phyloP scores from a whole-genome alignment of 345 rosid species.

The Arabidopsis suecica region DNA sequence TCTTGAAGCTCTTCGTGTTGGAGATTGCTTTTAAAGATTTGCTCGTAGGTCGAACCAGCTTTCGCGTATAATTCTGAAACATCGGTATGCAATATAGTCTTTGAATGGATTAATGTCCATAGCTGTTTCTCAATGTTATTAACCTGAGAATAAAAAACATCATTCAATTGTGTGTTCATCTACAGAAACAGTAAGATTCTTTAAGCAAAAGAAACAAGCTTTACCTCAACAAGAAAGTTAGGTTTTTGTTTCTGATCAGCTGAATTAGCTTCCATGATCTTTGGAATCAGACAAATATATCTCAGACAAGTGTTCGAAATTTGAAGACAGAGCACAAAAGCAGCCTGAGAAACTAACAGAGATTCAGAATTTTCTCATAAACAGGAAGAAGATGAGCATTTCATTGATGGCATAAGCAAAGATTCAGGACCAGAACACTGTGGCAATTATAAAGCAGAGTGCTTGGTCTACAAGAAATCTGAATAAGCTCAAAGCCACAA shows the following conservation, averaged over 20 bases:
- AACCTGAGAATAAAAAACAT: slow-evolving; percentile 55
- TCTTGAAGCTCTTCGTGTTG: slow-evolving; percentile 73
- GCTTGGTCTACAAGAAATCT: slow-evolving; percentile 32
- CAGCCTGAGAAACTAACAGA: slow-evolving; percentile 24
- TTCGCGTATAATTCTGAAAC: slow-evolving; percentile 62
- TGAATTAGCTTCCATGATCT: slow-evolving; percentile 39
- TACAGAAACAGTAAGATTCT: slow-evolving; percentile 6
- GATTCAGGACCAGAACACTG: slow-evolving; percentile 18
- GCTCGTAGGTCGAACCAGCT: slow-evolving; percentile 70
- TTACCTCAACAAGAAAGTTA: slow-evolving; percentile 62
- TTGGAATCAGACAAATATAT: slow-evolving; percentile 5
- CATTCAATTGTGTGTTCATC: background rate
- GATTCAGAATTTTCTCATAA: slow-evolving; percentile 11
- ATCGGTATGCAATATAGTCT: slow-evolving; percentile 61
- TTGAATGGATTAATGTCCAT: slow-evolving; percentile 57
- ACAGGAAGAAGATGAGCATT: background rate
- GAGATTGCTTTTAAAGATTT: slow-evolving; percentile 55
- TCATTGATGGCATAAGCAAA: no score
- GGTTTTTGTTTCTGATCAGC: slow-evolving; percentile 56
- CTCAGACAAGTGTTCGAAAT: slow-evolving; percentile 12
- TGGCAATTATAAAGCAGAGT: slow-evolving; percentile 17
- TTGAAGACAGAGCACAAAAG: slow-evolving; percentile 21
- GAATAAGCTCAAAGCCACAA: slow-evolving; percentile 20
- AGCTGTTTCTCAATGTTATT: slow-evolving; percentile 69
- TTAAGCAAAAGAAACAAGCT: slow-evolving; percentile 30